Percentiles rank a stretch among this genome's conserved stretches.
These are phyloP conservation scores for Rhizoclosmatium sp. DNA, from an alignment of 192 early-diverging fungal species.

Conservation along the genomic window DNA sequence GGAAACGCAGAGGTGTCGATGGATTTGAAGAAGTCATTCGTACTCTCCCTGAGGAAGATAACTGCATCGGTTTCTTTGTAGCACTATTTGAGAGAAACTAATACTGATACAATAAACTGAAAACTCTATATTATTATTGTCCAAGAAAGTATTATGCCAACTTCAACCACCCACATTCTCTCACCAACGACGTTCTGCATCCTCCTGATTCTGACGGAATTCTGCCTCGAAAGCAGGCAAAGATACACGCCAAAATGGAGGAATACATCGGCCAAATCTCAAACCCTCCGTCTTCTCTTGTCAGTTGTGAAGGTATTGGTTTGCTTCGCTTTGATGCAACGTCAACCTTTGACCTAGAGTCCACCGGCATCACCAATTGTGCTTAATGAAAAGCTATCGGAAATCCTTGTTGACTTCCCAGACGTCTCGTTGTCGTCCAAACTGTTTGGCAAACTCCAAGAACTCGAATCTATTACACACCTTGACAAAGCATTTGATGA, in stretches of 20 bases:
- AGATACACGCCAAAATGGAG: not conserved
- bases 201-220: slow-evolving; percentile 5
- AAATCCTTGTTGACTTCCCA: not conserved
- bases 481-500: slow-evolving; percentile 21
- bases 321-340: too few species aligned
- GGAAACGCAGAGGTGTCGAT: slow-evolving; percentile 81
- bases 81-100: slow-evolving; percentile 80
- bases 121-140: not conserved
- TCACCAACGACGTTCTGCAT: slow-evolving; percentile 4
- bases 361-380: not conserved
- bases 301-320: not conserved
- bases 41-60: slow-evolving; percentile 79
- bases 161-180: not conserved
- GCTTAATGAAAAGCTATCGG: not conserved
- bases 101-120: not conserved
- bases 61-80: slow-evolving; percentile 97
- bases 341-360: too few species aligned
- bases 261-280: not conserved
- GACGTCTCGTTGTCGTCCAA: slow-evolving; percentile 6
- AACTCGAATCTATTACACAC: slow-evolving; percentile 2
- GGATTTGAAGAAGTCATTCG: slow-evolving; percentile 67
- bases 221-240: not conserved
- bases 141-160: not conserved
- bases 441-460: not conserved
- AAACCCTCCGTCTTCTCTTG: not conserved